Percentiles rank a stretch among this genome's conserved stretches.
These are phyloP conservation scores for Crithidia bombi DNA, from an alignment of 208 protist genomes.

Conservation along the genomic window DNA sequence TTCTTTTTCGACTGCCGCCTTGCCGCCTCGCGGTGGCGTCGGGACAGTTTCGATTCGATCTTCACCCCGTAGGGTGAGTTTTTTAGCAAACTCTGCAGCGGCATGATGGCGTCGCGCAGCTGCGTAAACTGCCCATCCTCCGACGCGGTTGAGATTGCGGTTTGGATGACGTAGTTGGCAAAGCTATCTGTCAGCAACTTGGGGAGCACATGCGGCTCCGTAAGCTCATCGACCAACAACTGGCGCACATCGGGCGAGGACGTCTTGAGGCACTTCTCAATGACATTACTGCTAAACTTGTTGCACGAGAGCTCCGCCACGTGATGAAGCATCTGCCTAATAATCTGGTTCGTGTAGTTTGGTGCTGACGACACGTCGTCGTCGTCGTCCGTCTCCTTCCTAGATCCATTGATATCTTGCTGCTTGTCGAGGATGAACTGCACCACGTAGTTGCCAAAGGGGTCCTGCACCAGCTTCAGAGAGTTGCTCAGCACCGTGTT, in stretches of 20 bases:
- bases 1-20: slow-evolving; percentile 60
- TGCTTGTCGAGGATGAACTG: slow-evolving; percentile 97
- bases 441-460: slow-evolving; percentile 99
- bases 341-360: slow-evolving; percentile 88
- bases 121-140: slow-evolving; percentile 92
- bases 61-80: slow-evolving; percentile 98
- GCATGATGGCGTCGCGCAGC: slow-evolving; percentile 94
- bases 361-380: slow-evolving; percentile 16
- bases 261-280: slow-evolving; percentile 97
- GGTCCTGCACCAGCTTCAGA: slow-evolving; percentile 93
- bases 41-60: slow-evolving; percentile 94
- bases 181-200: slow-evolving; percentile 96
- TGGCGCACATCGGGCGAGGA: slow-evolving; percentile 82
- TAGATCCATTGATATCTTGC: slow-evolving; percentile 51
- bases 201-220: slow-evolving; percentile 86
- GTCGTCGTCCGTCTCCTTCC: slow-evolving; percentile 18
- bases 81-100: slow-evolving; percentile 91
- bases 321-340: slow-evolving; percentile 92
- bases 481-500: slow-evolving; percentile 89
- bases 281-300: slow-evolving; percentile 99
- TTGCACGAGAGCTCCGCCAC: slow-evolving; percentile 95
- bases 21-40: slow-evolving; percentile 62
- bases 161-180: slow-evolving; percentile 99
- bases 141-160: slow-evolving; percentile 90
- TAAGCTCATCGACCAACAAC: slow-evolving; percentile 95